Conservation (phyloP, 2,329 filamentous ascomycete genomes). For the Ophiostoma sp. region DNA sequence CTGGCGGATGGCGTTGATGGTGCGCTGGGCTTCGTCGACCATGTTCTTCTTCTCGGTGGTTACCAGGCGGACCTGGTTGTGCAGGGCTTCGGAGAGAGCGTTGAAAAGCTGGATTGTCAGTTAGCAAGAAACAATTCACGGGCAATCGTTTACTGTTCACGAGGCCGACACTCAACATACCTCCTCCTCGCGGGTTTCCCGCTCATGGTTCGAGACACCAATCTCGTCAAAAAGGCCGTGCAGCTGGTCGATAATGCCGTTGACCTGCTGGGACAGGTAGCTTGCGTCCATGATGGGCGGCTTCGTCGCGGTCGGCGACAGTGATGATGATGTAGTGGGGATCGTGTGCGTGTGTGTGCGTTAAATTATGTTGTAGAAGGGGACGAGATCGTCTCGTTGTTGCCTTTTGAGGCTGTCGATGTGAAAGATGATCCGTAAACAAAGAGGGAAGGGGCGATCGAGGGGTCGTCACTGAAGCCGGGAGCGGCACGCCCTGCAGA, state of each 20-base stretch:
- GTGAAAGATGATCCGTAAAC: neutral
- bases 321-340: neutral
- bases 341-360: neutral
- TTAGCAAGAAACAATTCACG: neutral
- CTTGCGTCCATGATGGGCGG: conserved; percentile 72
- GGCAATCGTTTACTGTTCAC: neutral
- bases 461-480: conserved; percentile 24
- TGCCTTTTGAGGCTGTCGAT: neutral
- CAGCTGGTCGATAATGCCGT: conserved; percentile 86
- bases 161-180: conserved; percentile 47
- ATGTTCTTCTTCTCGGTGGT: conserved; percentile 85
- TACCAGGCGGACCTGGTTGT: conserved; percentile 84
- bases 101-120: conserved; percentile 69
- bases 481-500: conserved; percentile 24
- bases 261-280: conserved; percentile 93
- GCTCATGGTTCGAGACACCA: conserved; percentile 89
- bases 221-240: conserved; percentile 97
- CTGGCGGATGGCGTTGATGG: conserved; percentile 83
- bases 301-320: neutral
- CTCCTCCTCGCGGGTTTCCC: conserved; percentile 85
- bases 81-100: conserved; percentile 86
- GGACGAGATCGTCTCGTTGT: neutral
- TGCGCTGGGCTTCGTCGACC: conserved; percentile 82
- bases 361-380: neutral
- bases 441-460: conserved; percentile 3